Base-by-base conservation (phyloP, 192 early-diverging fungal genomes). In the Coemansia sp. region DNA sequence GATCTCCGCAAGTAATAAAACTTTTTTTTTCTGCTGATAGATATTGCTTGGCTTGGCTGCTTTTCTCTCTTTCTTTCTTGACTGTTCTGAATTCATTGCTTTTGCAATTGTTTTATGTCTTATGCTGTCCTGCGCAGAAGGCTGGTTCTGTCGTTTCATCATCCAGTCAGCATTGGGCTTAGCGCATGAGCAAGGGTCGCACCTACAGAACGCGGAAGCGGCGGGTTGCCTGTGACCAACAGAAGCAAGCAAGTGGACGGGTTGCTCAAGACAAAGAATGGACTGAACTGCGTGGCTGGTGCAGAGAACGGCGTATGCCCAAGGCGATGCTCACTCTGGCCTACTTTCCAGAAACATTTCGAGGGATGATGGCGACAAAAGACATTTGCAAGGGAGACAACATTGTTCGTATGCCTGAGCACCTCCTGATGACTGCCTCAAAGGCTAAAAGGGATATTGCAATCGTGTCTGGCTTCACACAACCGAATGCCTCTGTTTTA, bases 301-400 rank as follows among this genome's bases (percentile, higher is more conserved):
- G 76, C 68, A 72, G 69, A 40, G 44, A 40, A 13, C 66, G 61
- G 39, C 70, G 67, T 7, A 66, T 78, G 66, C 68, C 70, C 50
- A 75, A 63, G 64, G 68, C 56, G 13, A 74, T 70, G 68, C 66
- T 75, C 37, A 67, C 72, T 10, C 56, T 78, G 40, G 76, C 76
- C 0, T 69, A 75, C 64, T 77, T 77, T 64, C 56, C 76, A 10
- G 64, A 64, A 40, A 78, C 81, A 1, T 69, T 72, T 44, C 81
- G 81, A 11, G 81, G 81, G 41, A 78, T 83, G 81, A 78, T 78
- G 81, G 81, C 81, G 6, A 78, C 81, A 4, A 59, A 53, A 15
- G 64, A 66, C 37, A 83, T 83, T 12, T 56, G 39, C 38, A 26
- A 21, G 3, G 76, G 70, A 37, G 80, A 82, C 56, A 65, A 64